These are phyloP conservation scores for Phycomyces blakesleeanus DNA, from an alignment of 192 early-diverging fungal genomes.

Conservation along the genomic window DNA sequence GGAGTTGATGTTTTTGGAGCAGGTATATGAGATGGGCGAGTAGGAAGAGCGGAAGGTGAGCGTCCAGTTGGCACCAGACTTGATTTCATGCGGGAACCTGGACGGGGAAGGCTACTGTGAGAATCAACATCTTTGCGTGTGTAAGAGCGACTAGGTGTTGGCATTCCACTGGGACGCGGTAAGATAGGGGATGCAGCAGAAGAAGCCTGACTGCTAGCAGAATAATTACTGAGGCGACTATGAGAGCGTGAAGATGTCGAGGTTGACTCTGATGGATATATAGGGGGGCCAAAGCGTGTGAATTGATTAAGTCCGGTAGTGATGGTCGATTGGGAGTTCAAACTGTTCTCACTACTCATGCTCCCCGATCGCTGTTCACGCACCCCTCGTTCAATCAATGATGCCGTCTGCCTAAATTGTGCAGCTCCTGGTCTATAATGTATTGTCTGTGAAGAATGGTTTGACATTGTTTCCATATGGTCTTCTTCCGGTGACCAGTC, in stretches of 20 bases:
- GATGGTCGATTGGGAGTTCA: slow-evolving; percentile 23
- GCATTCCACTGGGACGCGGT: slow-evolving; percentile 19
- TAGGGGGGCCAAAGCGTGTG: slow-evolving; percentile 5
- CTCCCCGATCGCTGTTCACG: slow-evolving; percentile 19
- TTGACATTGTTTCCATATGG: neutral
- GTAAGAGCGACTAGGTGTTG: slow-evolving; percentile 15
- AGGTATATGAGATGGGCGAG: slow-evolving; percentile 34
- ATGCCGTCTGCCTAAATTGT: neutral
- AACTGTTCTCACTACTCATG: slow-evolving; percentile 29
- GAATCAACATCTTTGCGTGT: neutral
- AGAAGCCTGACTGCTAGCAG: slow-evolving; percentile 15
- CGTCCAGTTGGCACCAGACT: neutral
- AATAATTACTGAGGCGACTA: slow-evolving; percentile 34
- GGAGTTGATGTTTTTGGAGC: slow-evolving; percentile 18
- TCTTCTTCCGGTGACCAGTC: slow-evolving; percentile 17
- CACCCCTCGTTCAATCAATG: neutral
- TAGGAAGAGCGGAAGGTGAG: slow-evolving; percentile 4
- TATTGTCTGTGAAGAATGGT: neutral
- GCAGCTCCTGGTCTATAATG: neutral
- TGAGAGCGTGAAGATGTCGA: slow-evolving; percentile 24
- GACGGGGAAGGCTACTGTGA: neutral
- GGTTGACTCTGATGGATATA: slow-evolving; percentile 25
- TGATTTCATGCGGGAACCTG: neutral
- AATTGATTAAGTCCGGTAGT: slow-evolving; percentile 9
- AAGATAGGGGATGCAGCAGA: slow-evolving; percentile 12